phyloP scores from a whole-genome alignment of 352 stramenopile genomes.

The Phytophthora macrochlamydospora region DNA sequence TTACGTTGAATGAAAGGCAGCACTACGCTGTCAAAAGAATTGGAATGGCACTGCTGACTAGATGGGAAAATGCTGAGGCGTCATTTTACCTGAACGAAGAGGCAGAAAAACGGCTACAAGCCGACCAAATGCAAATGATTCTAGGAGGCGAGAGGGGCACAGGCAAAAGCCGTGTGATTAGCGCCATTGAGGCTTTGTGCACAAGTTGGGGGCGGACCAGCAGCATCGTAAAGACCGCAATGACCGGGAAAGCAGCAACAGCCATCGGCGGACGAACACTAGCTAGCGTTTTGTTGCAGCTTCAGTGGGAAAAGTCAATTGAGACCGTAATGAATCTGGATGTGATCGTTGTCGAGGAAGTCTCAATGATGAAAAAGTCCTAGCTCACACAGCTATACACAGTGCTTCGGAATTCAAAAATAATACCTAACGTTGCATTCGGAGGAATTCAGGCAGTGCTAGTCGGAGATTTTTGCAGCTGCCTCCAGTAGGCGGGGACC shows the following conservation, averaged over 20 bases:
- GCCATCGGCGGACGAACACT: not conserved
- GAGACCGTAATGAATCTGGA: not conserved
- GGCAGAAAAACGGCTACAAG: not conserved
- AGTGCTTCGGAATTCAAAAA: not conserved
- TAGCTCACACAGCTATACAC: not conserved
- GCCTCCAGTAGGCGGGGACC: slow-evolving; percentile 1
- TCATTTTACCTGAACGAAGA: not conserved
- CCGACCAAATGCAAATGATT: not conserved
- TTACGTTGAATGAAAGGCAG: slow-evolving; percentile 5
- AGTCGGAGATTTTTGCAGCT: slow-evolving; percentile 2
- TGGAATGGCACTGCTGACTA: slow-evolving; percentile 1
- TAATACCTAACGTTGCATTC: not conserved
- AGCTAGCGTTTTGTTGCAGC: not conserved
- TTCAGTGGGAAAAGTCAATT: not conserved
- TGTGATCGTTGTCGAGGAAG: not conserved
- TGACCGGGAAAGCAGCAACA: not conserved
- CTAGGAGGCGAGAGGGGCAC: slow-evolving; percentile 1
- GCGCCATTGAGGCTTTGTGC: not conserved
- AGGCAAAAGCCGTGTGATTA: not conserved
- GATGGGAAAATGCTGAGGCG: slow-evolving; percentile 4
- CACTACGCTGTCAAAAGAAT: slow-evolving; percentile 1
- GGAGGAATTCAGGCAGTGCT: not conserved
- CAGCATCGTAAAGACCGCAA: not conserved
- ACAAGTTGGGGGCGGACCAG: not conserved
- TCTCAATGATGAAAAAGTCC: not conserved